Evolutionary conservation across 225 moss, liverwort and hornwort species (phyloP).

Genomic region (Marchantia polymorpha): DNA sequence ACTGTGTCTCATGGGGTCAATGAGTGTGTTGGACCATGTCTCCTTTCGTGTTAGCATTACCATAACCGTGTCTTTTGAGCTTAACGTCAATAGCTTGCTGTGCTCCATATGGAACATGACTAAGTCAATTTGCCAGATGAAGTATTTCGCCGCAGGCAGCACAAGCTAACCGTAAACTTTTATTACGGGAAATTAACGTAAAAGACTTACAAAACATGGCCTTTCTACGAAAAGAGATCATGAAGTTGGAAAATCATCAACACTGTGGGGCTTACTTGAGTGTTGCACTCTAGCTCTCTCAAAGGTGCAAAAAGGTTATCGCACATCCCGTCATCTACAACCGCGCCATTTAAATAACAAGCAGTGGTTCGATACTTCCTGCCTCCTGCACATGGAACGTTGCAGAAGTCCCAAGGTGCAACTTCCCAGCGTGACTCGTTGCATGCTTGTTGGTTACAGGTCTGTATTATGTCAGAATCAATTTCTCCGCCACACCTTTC

Average conservation of each 20-base stretch:
- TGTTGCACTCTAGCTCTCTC: conserved; percentile 51
- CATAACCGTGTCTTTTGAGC: too few relatives aligned
- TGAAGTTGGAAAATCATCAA: neutral
- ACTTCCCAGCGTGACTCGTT: conserved; percentile 57
- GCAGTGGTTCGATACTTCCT: conserved; percentile 39
- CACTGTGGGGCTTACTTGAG: conserved; percentile 43
- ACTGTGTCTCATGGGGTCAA: too few relatives aligned
- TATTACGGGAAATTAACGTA: neutral
- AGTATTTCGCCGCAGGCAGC: too few relatives aligned
- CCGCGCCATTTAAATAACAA: conserved; percentile 41
- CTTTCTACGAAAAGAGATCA: neutral
- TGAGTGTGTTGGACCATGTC: too few relatives aligned
- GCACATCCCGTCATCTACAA: conserved; percentile 41
- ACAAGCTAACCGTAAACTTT: too few relatives aligned
- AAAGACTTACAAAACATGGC: neutral
- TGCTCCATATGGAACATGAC: too few relatives aligned
- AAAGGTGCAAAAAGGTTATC: conserved; percentile 31
- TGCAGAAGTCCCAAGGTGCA: conserved; percentile 68
- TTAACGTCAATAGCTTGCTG: too few relatives aligned
- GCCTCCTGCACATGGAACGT: conserved; percentile 71
- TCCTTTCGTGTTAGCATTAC: too few relatives aligned
- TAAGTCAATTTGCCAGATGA: too few relatives aligned
- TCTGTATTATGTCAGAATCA: conserved; percentile 16
- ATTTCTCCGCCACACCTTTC: conserved; percentile 35
- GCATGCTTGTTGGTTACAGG: conserved; percentile 52